phyloP scores from a whole-genome alignment of 2,329 filamentous ascomycete species.

The Colletotrichum sp. region DNA sequence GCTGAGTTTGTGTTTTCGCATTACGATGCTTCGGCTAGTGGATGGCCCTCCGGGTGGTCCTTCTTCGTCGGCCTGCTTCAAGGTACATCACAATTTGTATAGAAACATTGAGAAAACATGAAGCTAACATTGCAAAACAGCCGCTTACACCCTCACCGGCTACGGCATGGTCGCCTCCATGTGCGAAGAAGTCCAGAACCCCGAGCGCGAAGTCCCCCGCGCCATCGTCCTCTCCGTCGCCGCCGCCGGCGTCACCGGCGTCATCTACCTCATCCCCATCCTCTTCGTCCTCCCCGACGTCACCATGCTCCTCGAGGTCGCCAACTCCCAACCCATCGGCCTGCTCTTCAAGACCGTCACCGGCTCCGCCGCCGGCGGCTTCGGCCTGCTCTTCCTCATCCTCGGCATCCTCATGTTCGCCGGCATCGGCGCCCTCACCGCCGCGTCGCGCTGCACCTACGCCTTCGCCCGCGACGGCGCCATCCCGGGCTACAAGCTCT shows the following conservation, averaged over 20 bases:
- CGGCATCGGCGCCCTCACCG: conserved; percentile 76
- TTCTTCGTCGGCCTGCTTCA: conserved; percentile 76
- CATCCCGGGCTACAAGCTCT: conserved; percentile 72
- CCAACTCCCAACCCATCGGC: conserved; percentile 78
- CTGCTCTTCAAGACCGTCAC: conserved; percentile 78
- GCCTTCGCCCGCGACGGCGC: conserved; percentile 79
- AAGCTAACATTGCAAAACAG: conserved; percentile 28
- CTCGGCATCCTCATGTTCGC: conserved; percentile 80
- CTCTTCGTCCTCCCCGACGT: conserved; percentile 79
- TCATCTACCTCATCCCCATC: conserved; percentile 74
- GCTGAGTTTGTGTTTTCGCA: conserved; percentile 72
- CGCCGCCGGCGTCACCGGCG: conserved; percentile 68
- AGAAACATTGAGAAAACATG: background rate
- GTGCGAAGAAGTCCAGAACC: conserved; percentile 76
- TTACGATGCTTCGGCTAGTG: conserved; percentile 69
- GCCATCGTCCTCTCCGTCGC: conserved; percentile 74
- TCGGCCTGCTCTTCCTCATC: conserved; percentile 77
- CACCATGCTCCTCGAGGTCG: conserved; percentile 64
- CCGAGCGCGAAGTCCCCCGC: conserved; percentile 71
- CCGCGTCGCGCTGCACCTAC: conserved; percentile 76
- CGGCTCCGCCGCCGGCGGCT: conserved; percentile 74
- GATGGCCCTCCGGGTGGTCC: conserved; percentile 73
- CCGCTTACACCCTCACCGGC: conserved; percentile 65
- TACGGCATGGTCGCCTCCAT: conserved; percentile 76
- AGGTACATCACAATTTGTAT: background rate